Percentiles rank a stretch among this genome's conserved stretches.
Evolutionary conservation across 2,329 filamentous ascomycete genomes (phyloP).

Genomic region (Volutella citrinella): DNA sequence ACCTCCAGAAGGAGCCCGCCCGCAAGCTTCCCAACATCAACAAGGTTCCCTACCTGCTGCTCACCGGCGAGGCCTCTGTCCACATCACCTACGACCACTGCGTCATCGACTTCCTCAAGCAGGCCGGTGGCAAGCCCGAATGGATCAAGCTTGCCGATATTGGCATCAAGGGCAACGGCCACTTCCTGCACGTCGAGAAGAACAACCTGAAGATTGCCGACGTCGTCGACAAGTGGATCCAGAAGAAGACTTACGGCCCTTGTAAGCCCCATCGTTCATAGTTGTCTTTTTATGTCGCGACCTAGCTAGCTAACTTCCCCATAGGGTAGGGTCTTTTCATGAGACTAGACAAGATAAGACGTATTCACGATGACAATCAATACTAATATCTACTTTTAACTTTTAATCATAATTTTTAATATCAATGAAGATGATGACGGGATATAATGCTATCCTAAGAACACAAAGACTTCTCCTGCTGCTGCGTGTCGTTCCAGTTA

Average conservation of each 20-base stretch:
- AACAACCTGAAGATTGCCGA: constrained; percentile 17
- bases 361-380: too few relatives aligned
- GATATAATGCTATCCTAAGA: too few relatives aligned
- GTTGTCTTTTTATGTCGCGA: too few relatives aligned
- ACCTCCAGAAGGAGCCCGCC: constrained; percentile 13
- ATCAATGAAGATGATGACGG: too few relatives aligned
- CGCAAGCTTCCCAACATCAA: constrained; percentile 14
- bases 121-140: constrained; percentile 12
- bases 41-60: constrained; percentile 12
- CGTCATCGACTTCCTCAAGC: constrained; percentile 11
- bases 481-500: too few relatives aligned
- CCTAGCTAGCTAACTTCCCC: too few relatives aligned
- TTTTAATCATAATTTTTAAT: too few relatives aligned
- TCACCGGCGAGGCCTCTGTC: constrained; percentile 16
- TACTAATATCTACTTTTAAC: too few relatives aligned
- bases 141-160: constrained; percentile 12
- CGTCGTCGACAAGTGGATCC: constrained; percentile 7
- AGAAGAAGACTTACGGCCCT: constrained; percentile 1
- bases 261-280: too few relatives aligned
- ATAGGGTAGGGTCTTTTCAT: too few relatives aligned
- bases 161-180: constrained; percentile 15
- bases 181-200: constrained; percentile 17
- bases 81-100: constrained; percentile 15
- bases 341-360: too few relatives aligned
- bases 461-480: too few relatives aligned